Percentiles rank a stretch among this genome's conserved stretches.
These are phyloP conservation scores for Penicillium sp. DNA, from an alignment of 2,329 filamentous ascomycete species.

Conservation along the genomic window DNA sequence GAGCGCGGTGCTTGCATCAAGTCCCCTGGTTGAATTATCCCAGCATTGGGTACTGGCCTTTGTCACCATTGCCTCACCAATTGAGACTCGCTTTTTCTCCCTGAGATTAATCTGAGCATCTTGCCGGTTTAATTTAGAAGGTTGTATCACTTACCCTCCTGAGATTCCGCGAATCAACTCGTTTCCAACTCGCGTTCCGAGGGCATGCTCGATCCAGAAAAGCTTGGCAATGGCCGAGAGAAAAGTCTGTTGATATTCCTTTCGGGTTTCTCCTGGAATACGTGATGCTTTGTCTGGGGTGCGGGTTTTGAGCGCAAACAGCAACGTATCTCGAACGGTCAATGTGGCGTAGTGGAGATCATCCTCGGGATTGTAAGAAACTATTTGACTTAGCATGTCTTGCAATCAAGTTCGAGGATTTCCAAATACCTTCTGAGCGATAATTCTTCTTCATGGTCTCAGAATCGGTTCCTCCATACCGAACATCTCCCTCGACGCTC, in stretches of 20 bases:
- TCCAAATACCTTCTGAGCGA: constrained; percentile 42
- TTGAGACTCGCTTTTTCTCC: constrained; percentile 77
- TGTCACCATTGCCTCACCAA: constrained; percentile 74
- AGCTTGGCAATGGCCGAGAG: constrained; percentile 68
- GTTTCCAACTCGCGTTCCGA: constrained; percentile 73
- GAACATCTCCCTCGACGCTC: constrained; percentile 57
- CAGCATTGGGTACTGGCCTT: constrained; percentile 68
- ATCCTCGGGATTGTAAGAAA: constrained; percentile 76
- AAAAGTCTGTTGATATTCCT: constrained; percentile 63
- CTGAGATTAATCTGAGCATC: neutral
- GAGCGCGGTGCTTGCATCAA: constrained; percentile 72
- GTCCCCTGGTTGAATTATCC: constrained; percentile 73
- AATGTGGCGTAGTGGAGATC: constrained; percentile 78
- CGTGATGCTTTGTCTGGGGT: constrained; percentile 65
- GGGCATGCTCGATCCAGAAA: constrained; percentile 71
- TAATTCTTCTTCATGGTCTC: constrained; percentile 53
- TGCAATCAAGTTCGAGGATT: neutral
- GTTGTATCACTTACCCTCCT: constrained; percentile 50
- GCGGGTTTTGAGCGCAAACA: constrained; percentile 69
- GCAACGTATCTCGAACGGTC: constrained; percentile 71
- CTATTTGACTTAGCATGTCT: constrained; percentile 36
- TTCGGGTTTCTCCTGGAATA: constrained; percentile 62
- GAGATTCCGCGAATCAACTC: constrained; percentile 72
- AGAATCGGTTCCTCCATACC: constrained; percentile 59
- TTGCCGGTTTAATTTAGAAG: neutral